Percentiles rank a stretch among this genome's conserved stretches.
These are phyloP conservation scores for Cercospora sp. DNA, from an alignment of 2,329 filamentous ascomycete genomes.

Conservation along the genomic window DNA sequence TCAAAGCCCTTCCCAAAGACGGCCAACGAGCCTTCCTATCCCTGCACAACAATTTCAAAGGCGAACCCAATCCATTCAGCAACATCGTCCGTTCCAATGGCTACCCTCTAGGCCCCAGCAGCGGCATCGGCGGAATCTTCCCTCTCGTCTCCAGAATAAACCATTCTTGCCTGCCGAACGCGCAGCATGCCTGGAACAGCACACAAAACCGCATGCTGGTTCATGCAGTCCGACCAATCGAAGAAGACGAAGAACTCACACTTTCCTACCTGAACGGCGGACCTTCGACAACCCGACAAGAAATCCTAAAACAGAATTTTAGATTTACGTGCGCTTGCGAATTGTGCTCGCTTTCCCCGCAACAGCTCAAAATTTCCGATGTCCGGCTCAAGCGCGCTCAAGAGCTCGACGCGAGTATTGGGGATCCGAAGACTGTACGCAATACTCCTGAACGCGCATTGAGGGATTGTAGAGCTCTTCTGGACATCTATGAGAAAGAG, in stretches of 20 bases:
- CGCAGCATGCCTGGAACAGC: conserved; percentile 41
- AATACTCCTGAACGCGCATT: conserved; percentile 26
- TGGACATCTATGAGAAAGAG: conserved; percentile 24
- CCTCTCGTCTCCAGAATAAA: conserved; percentile 42
- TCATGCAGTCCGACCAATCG: conserved; percentile 41
- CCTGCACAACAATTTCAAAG: conserved; percentile 37
- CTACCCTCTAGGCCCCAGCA: conserved; percentile 35
- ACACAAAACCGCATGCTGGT: conserved; percentile 30
- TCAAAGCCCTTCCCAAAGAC: conserved; percentile 33
- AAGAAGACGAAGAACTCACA: conserved; percentile 42
- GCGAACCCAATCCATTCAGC: conserved; percentile 29
- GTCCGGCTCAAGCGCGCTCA: conserved; percentile 21
- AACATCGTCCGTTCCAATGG: conserved; percentile 41
- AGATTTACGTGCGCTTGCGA: conserved; percentile 41
- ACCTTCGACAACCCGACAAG: conserved; percentile 22
- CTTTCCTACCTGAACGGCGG: conserved; percentile 39
- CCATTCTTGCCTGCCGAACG: conserved; percentile 43
- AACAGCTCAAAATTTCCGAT: conserved; percentile 40
- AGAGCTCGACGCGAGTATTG: conserved; percentile 31
- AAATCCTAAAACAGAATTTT: conserved; percentile 33
- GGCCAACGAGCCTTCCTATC: conserved; percentile 37
- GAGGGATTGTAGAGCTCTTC: conserved; percentile 24
- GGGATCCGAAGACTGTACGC: conserved; percentile 27
- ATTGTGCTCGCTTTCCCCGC: conserved; percentile 41
- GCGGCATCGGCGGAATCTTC: conserved; percentile 39